A percentile compares a stretch with the other conserved stretches of the same genome.
These are phyloP conservation scores for Pythium dissimile DNA, from an alignment of 352 stramenopile genomes.

Conservation along the genomic window DNA sequence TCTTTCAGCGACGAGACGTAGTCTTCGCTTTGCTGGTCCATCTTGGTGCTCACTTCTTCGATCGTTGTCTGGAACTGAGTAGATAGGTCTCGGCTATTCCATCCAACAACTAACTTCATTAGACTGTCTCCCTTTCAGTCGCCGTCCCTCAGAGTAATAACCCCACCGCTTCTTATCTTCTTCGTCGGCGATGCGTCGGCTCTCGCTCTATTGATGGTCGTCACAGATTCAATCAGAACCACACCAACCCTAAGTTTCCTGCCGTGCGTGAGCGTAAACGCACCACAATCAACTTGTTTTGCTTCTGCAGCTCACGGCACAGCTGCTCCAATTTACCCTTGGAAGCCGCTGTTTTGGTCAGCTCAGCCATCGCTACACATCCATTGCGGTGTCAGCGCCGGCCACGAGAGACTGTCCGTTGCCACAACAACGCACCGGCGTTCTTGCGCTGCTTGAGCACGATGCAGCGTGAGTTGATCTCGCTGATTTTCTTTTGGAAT, in stretches of 20 bases:
- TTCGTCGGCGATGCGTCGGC: conserved; percentile 78
- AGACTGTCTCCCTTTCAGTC: no score
- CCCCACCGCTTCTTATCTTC: conserved; percentile 75
- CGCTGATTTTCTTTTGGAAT: conserved; percentile 79
- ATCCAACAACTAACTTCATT: background rate
- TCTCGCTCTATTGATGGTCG: conserved; percentile 41
- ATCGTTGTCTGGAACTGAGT: conserved; percentile 85
- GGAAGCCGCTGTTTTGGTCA: conserved; percentile 56
- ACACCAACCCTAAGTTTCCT: background rate
- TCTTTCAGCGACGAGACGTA: conserved; percentile 82
- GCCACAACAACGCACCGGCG: no score
- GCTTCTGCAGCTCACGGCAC: conserved; percentile 82
- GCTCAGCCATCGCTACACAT: conserved; percentile 49
- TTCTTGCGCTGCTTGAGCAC: conserved; percentile 76
- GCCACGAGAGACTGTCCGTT: no score
- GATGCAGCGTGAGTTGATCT: conserved; percentile 79
- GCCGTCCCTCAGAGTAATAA: no score
- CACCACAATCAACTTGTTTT: conserved; percentile 86
- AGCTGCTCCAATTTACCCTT: conserved; percentile 83
- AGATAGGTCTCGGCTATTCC: conserved; percentile 58
- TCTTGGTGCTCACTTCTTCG: conserved; percentile 86
- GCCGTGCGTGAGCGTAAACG: no score
- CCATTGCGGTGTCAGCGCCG: no score
- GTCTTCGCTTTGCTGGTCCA: conserved; percentile 83
- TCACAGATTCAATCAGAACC: background rate